Percentiles rank a stretch among this genome's conserved stretches.
These are phyloP conservation scores for Trebouxia sp. DNA, from an alignment of 139 green algal genomes.

Conservation along the genomic window DNA sequence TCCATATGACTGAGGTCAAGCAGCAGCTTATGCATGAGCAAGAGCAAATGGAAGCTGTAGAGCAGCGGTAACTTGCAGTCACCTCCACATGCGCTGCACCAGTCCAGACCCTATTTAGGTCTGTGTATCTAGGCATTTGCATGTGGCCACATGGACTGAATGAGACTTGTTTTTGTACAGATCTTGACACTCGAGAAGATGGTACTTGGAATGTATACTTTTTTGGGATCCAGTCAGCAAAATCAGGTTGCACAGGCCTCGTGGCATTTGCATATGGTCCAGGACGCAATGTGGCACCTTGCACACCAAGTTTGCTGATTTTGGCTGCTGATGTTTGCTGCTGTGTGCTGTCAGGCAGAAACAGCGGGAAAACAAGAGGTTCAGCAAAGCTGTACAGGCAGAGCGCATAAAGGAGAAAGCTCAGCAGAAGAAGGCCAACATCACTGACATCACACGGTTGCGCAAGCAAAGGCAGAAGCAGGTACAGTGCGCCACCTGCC, in stretches of 20 bases:
- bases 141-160: not conserved
- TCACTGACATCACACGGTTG: constrained; percentile 81
- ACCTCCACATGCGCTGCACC: too few species aligned
- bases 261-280: too few species aligned
- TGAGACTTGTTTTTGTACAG: not conserved
- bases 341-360: constrained; percentile 66
- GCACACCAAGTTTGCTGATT: too few species aligned
- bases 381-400: constrained; percentile 87
- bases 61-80: constrained; percentile 73
- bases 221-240: too few species aligned
- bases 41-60: constrained; percentile 72
- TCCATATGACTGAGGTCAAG: constrained; percentile 93
- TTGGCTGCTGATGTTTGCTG: not conserved
- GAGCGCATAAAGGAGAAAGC: constrained; percentile 84
- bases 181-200: too few species aligned
- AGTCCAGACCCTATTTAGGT: too few species aligned
- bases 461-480: constrained; percentile 67
- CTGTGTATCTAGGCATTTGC: too few species aligned
- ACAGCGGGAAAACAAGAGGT: constrained; percentile 89
- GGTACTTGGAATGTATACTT: too few species aligned
- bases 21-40: constrained; percentile 88
- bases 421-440: constrained; percentile 82
- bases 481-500: not conserved
- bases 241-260: too few species aligned
- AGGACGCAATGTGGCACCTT: too few species aligned